Evolutionary conservation across 1,139 yeast genomes (phyloP).

Genomic region (Suhomyces yuchorum): DNA sequence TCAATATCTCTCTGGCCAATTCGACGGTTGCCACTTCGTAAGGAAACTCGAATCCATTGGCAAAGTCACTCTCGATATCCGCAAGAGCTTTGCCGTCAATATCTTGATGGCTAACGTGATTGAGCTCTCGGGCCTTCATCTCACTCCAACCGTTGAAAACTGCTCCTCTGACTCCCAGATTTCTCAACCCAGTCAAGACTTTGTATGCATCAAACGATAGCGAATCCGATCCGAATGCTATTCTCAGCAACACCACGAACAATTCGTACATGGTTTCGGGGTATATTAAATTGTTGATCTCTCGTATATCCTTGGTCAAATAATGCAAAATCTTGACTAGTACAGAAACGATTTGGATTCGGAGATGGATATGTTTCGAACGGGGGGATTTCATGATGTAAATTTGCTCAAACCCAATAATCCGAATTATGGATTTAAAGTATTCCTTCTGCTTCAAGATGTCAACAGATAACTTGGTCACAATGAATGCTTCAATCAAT

Average conservation of each 20-base stretch:
- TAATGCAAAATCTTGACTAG: constrained; percentile 37
- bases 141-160: constrained; percentile 50
- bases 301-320: constrained; percentile 33
- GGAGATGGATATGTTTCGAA: constrained; percentile 38
- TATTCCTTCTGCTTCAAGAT: constrained; percentile 39
- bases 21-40: constrained; percentile 68
- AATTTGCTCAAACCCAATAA: constrained; percentile 56
- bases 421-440: constrained; percentile 46
- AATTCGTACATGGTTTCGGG: constrained; percentile 51
- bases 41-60: constrained; percentile 63
- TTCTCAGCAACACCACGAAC: constrained; percentile 54
- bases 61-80: constrained; percentile 41
- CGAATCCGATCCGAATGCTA: constrained; percentile 56
- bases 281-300: constrained; percentile 36
- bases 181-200: constrained; percentile 34
- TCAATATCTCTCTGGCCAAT: constrained; percentile 70
- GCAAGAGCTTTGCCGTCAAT: constrained; percentile 24
- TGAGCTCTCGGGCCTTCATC: constrained; percentile 39
- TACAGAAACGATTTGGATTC: constrained; percentile 47
- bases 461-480: constrained; percentile 32
- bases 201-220: constrained; percentile 39
- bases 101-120: constrained; percentile 29
- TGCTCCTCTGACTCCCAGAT: constrained; percentile 23
- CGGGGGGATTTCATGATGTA: constrained; percentile 50
- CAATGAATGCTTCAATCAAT: constrained; percentile 46